Evolutionary conservation across 129 eudicot species (phyloP).

Genomic region (Erigeron canadensis): DNA sequence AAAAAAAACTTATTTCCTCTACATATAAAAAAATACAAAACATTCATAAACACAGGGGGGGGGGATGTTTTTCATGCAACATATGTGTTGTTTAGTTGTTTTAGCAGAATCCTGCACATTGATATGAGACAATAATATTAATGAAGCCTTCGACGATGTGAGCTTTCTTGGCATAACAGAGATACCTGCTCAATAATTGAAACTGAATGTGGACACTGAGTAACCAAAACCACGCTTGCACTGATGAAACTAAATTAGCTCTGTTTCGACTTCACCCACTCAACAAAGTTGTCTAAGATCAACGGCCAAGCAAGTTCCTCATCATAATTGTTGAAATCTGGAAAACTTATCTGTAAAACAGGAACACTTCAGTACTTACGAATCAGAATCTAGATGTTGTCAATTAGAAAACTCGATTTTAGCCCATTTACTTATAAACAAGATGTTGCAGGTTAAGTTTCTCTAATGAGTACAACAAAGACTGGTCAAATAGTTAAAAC

Average conservation of each 20-base stretch:
- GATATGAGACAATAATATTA: slow-evolving; percentile 23
- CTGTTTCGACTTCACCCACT: slow-evolving; percentile 74
- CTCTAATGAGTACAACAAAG: not conserved
- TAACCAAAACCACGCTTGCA: not conserved
- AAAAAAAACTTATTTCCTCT: slow-evolving; percentile 27
- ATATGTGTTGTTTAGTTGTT: slow-evolving; percentile 33
- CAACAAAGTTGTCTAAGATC: slow-evolving; percentile 88
- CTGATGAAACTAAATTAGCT: slow-evolving; percentile 28
- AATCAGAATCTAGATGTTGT: not conserved
- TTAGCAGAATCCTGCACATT: slow-evolving; percentile 34
- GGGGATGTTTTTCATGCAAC: slow-evolving; percentile 26
- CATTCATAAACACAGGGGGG: slow-evolving; percentile 18
- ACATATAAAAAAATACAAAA: slow-evolving; percentile 18
- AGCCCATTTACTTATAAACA: not conserved
- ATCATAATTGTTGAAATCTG: slow-evolving; percentile 73
- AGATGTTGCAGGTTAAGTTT: not conserved
- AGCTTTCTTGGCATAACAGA: slow-evolving; percentile 4
- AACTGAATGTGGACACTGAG: not conserved
- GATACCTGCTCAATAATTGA: slow-evolving; percentile 19
- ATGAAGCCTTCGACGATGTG: slow-evolving; percentile 23
- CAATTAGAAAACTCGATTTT: not conserved
- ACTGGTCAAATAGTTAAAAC: not conserved
- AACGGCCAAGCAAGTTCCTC: slow-evolving; percentile 86
- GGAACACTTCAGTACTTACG: not conserved
- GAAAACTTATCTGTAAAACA: slow-evolving; percentile 72